Evolutionary conservation across 129 eudicot genomes (phyloP), one percentile per base, ranked within the genome.

Genomic region (Arctium lappa): DNA sequence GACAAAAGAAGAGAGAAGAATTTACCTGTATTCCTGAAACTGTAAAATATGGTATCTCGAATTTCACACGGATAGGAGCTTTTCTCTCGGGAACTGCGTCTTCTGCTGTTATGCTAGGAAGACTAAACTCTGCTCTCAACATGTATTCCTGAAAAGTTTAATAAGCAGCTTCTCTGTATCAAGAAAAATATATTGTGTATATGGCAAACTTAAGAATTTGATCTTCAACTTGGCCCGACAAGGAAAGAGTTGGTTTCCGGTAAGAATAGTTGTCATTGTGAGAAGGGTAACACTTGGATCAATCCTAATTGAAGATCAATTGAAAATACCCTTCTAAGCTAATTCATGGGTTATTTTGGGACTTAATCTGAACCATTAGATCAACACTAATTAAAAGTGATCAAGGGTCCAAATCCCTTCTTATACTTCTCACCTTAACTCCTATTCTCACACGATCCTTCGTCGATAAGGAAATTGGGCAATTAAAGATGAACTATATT

Each of bases 11-110:
- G 50, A 42, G 48, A 44, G 32, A 29, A 38, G 12, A 8, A 18
- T 48, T 71, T 18, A 93, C 98, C 94, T 93, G 98, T 60, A 93
- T 93, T 84, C 98, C 98, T 3, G 98, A 93, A 66, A 93, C 96
- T 30, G 97, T 93, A 66, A 91, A 93, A 86, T 91, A 93, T 5
- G 94, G 98, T 42, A 93, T 93, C 82, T 93, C 98, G 76, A 93
- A 93, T 83, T 93, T 93, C 73, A 93, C 94, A 13, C 97, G 89
- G 44, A 93, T 89, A 60, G 92, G 98, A 79, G 98, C 94, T 76
- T 89, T 93, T 87, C 88, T 90, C 82, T 93, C 97, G 10, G 97
- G 91, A 76, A 79, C 83, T 69, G 89, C 83, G 76, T 93, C 97
- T 78, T 93, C 98, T 39, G 86, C 86, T 27, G 88, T 80, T 80